Evolutionary conservation across 495 filamentous ascomycete genomes (phyloP), one percentile per base, ranked within the genome.

Genomic region (Podospora pseudocomata): DNA sequence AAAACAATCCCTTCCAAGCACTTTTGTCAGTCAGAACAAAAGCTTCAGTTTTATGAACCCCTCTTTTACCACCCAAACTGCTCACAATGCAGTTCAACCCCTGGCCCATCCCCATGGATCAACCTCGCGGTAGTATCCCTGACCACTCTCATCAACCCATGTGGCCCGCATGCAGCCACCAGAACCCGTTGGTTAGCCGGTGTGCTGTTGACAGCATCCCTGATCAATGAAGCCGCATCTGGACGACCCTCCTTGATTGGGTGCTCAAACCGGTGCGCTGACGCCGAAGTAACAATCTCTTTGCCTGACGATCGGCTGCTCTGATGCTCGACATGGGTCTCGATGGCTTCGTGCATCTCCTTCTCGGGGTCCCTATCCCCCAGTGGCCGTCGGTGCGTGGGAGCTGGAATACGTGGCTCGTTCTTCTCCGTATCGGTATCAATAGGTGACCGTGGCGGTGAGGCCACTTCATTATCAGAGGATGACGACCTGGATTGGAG

Each of bases 11-110:
- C 23, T 23, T 23, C 11, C 34, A 39, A 4, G 34, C 34, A 11
- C 9, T 49, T 32, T 32, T 32, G 27, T 60, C 58, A 19, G 59
- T 23, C 23, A 23, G 9, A 28, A 15, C 1, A 20, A 13, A 28
- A 19, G 20, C 18, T 20, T 19, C 55, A 5, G 18, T 59, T 63
- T 61, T 66, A 23, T 18, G 3, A 30, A 23, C 30, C 19, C 28
- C 13, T 62, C 15, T 18, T 32, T 69, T 63, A 86, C 82, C 82
- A 87, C 4, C 82, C 84, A 73, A 88, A 88, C 74, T 85, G 80
- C 72, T 86, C 84, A 67, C 80, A 84, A 73, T 85, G 81, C 63
- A 86, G 73, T 72, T 86, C 84, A 11, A 87, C 78, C 20, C 77
- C 82, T 4, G 85, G 82, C 5, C 85, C 85, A 15, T 79, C 77